Base-by-base conservation (phyloP, 495 filamentous ascomycete genomes). In the Echria macrotheca region DNA sequence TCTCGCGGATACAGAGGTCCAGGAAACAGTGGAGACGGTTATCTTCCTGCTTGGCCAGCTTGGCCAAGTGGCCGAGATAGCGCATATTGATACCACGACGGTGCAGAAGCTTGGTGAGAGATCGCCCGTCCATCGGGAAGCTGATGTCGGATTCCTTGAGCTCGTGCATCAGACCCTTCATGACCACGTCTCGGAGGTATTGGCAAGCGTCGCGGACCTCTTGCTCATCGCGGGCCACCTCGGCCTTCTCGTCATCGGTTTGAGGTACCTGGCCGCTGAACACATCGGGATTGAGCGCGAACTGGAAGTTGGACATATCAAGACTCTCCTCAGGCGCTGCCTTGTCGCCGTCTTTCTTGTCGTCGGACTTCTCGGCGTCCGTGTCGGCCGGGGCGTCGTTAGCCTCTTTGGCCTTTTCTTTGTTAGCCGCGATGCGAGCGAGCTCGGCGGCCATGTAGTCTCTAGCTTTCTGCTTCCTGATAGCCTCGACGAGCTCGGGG, bases 111-210 rank as follows among this genome's bases (percentile, higher is more conserved):
- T 83, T 80, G 52, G 82, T 88, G 48, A 99, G 75, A 19, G 91
- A 96, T 56, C 86, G 80, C 32, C 94, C 94, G 60, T 99, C 94
- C 89, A 97, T 96, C 29, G 94, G 94, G 74, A 96, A 96, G 52
- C 90, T 89, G 40, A 96, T 83, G 53, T 99, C 94, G 8, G 89
- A 87, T 57, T 95, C 87, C 61, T 86, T 84, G 37, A 97, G 80
- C 54, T 97, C 91, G 56, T 83, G 78, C 43, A 95, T 73, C 52
- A 85, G 67, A 11, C 63, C 58, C 10, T 89, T 89, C 49, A 99
- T 84, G 39, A 87, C 74, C 43, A 80, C 81, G 37, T 81, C 73
- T 2, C 79, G 78, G 39, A 99, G 76, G 68, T 84, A 87, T 35
- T 80, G 78, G 71, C 89, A 91, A 15, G 87, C 88, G 28, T 83